Evolutionary conservation across 495 filamentous ascomycete genomes (phyloP).

Genomic region (Aspergillus kassunensis): DNA sequence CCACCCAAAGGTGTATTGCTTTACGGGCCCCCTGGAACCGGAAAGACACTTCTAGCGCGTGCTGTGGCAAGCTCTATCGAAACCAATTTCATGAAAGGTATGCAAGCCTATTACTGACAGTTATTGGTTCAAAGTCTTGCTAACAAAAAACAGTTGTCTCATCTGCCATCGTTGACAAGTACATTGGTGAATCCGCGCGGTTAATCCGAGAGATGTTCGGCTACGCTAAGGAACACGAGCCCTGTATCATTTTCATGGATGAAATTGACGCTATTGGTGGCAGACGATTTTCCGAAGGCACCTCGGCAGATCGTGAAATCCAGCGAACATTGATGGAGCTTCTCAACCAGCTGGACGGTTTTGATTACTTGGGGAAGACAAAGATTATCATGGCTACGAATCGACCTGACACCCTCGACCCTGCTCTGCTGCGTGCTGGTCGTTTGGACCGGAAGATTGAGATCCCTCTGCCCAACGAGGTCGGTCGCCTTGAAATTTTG

Average conservation of each 20-base stretch:
- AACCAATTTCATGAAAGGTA: conserved; percentile 98
- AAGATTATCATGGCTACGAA: conserved; percentile 99
- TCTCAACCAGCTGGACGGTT: conserved; percentile 97
- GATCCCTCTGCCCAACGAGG: conserved; percentile 98
- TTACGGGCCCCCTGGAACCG: conserved; percentile 96
- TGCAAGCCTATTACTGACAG: not conserved
- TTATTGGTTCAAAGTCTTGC: conserved; percentile 3
- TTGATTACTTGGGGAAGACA: conserved; percentile 98
- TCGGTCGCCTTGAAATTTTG: conserved; percentile 93
- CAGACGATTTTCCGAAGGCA: conserved; percentile 95
- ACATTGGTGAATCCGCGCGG: conserved; percentile 96
- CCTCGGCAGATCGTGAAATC: conserved; percentile 96
- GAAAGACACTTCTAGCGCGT: conserved; percentile 92
- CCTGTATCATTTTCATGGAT: conserved; percentile 99
- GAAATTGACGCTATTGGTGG: conserved; percentile 99
- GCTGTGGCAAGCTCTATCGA: conserved; percentile 96
- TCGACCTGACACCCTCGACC: conserved; percentile 95
- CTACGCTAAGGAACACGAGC: conserved; percentile 98
- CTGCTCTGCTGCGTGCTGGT: conserved; percentile 88
- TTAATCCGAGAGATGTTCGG: conserved; percentile 99
- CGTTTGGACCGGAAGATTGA: conserved; percentile 97
- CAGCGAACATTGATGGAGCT: conserved; percentile 99
- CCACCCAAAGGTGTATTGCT: conserved; percentile 96
- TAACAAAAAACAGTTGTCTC: conserved; percentile 71
- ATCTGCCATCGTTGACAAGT: conserved; percentile 99